Percentiles rank a stretch among this genome's conserved stretches.
These are phyloP conservation scores for Gardenia jasminoides DNA, from an alignment of 257 asterid genomes.

Conservation along the genomic window DNA sequence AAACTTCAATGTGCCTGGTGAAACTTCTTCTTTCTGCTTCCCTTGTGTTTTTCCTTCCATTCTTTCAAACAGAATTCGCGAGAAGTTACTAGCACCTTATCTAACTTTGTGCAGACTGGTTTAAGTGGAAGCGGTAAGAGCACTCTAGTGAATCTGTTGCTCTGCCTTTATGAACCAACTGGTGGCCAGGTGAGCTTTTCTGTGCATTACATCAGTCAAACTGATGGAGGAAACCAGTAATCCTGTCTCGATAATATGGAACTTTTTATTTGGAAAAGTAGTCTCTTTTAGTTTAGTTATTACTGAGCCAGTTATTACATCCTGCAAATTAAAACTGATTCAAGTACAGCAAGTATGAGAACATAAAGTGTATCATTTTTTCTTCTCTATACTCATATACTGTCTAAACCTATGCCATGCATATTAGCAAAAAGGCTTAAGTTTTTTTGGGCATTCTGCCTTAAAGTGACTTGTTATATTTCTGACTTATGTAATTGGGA, in stretches of 20 bases:
- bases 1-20: not conserved
- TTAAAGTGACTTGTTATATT: not conserved
- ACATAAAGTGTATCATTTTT: no score
- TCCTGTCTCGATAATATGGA: not conserved
- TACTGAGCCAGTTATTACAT: not conserved
- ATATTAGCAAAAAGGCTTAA: not conserved
- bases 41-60: not conserved
- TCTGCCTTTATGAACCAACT: constrained; percentile 91
- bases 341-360: not conserved
- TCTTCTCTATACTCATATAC: not conserved
- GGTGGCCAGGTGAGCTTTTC: constrained; percentile 69
- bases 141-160: constrained; percentile 86
- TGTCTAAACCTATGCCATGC: not conserved
- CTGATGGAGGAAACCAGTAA: not conserved
- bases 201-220: not conserved
- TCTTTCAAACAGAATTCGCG: not conserved
- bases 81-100: constrained; percentile 14
- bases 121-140: constrained; percentile 99
- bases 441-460: not conserved
- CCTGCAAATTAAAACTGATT: not conserved
- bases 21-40: not conserved
- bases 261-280: not conserved
- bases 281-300: not conserved
- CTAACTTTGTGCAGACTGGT: constrained; percentile 58
- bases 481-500: constrained; percentile 6